Conservation (phyloP, 768 basidiomycete species). For the Inosperma sp. region DNA sequence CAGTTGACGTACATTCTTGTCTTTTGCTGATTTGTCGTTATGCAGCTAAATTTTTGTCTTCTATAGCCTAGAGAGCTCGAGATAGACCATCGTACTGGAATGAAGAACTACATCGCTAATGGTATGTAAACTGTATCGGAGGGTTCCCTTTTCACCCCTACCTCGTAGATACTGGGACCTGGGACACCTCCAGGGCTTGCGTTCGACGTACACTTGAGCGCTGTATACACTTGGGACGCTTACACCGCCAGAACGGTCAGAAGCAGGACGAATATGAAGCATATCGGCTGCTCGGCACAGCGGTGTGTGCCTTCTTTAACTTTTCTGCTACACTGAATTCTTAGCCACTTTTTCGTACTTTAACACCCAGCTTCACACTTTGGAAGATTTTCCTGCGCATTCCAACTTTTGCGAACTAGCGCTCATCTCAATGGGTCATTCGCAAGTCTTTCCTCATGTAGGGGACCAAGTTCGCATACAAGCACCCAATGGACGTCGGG, state of each 20-base stretch:
- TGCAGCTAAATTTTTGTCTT: background rate
- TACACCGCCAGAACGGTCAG: conserved; percentile 49
- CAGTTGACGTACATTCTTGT: conserved; percentile 61
- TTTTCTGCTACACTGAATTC: background rate
- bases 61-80: conserved; percentile 73
- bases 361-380: conserved; percentile 57
- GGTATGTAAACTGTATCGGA: conserved; percentile 29
- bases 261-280: conserved; percentile 75
- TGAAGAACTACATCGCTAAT: conserved; percentile 96
- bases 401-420: conserved; percentile 87
- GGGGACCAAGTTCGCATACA: conserved; percentile 74
- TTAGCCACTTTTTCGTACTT: background rate
- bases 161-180: conserved; percentile 55
- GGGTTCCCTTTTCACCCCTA: background rate
- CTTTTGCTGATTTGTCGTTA: conserved; percentile 1
- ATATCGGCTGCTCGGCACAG: conserved; percentile 73
- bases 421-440: conserved; percentile 68
- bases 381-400: conserved; percentile 87
- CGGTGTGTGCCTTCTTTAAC: conserved; percentile 37
- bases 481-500: conserved; percentile 67
- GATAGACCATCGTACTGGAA: conserved; percentile 78
- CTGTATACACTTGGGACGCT: conserved; percentile 77
- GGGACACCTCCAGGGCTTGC: conserved; percentile 84
- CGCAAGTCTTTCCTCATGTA: conserved; percentile 80
- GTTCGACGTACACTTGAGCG: conserved; percentile 67